Conservation (phyloP, 306 rosid genomes). For the Cucurbita moschata region DNA sequence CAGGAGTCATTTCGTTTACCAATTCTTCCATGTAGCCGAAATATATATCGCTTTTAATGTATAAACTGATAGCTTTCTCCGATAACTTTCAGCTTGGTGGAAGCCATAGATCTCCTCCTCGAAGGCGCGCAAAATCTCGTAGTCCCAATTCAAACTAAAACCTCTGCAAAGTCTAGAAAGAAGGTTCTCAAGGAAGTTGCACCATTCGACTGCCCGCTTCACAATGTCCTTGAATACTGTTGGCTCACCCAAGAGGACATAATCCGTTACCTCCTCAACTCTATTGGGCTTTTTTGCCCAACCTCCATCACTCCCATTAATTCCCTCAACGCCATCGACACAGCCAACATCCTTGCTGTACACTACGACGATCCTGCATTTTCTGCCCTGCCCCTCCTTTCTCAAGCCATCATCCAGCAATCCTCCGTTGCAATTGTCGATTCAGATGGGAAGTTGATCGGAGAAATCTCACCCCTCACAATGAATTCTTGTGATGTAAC, state of each 20-base stretch:
- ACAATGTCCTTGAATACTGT: conserved; percentile 38
- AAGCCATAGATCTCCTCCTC: conserved; percentile 51
- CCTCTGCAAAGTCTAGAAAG: conserved; percentile 7
- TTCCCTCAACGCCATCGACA: conserved; percentile 40
- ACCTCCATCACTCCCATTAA: conserved; percentile 28
- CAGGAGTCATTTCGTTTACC: too few species aligned
- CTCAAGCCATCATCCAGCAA: conserved; percentile 27
- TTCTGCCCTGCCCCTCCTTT: conserved; percentile 42
- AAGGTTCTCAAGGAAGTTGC: not conserved
- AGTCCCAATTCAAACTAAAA: conserved; percentile 29
- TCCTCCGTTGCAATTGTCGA: conserved; percentile 64
- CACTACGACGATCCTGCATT: conserved; percentile 49
- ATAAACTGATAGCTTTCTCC: not conserved
- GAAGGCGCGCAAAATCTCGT: conserved; percentile 66
- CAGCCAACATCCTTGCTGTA: conserved; percentile 23
- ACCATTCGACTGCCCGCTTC: conserved; percentile 6
- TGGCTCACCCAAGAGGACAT: conserved; percentile 89
- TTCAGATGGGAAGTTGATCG: conserved; percentile 27
- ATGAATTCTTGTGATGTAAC: conserved; percentile 50
- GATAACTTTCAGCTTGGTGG: conserved; percentile 32
- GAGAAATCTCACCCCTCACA: conserved; percentile 61
- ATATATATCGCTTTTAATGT: too few species aligned
- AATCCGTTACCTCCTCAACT: conserved; percentile 63
- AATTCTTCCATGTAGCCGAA: too few species aligned
- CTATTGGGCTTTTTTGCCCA: conserved; percentile 48